phyloP scores from a whole-genome alignment of 2,329 filamentous ascomycete genomes.

The Cladosporium sp. region DNA sequence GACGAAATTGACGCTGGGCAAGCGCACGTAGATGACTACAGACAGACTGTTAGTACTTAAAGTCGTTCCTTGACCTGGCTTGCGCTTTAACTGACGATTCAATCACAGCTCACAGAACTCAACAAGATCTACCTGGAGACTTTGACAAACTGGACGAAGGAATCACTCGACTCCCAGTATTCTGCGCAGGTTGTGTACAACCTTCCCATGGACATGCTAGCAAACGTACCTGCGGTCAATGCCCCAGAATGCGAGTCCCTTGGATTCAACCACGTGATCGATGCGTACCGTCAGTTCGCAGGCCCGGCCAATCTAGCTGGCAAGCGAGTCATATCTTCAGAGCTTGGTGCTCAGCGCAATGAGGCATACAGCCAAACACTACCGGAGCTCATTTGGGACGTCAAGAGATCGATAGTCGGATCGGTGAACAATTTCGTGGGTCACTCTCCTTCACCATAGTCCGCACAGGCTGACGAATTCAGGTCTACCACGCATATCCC shows the following conservation, averaged over 20 bases:
- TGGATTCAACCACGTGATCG: conserved; percentile 35
- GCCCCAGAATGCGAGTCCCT: conserved; percentile 40
- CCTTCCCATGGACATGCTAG: conserved; percentile 37
- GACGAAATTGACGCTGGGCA: conserved; percentile 29
- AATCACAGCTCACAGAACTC: conserved; percentile 24
- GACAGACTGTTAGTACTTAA: conserved; percentile 28
- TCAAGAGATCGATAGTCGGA: conserved; percentile 43
- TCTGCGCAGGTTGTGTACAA: conserved; percentile 39
- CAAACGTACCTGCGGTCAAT: conserved; percentile 34
- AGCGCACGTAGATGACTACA: conserved; percentile 34
- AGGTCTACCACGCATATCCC: conserved; percentile 44
- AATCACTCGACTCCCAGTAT: conserved; percentile 29
- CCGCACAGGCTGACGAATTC: background rate
- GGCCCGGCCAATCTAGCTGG: conserved; percentile 37
- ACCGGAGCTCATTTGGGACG: conserved; percentile 37
- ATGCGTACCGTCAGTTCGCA: conserved; percentile 38
- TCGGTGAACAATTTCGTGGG: conserved; percentile 46
- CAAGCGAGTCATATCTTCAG: conserved; percentile 36
- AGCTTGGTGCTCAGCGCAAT: conserved; percentile 34
- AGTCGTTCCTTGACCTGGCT: background rate
- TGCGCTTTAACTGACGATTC: background rate
- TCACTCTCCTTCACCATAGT: background rate
- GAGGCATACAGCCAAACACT: conserved; percentile 34
- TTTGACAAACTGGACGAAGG: conserved; percentile 32
- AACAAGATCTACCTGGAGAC: conserved; percentile 34